Base-by-base conservation (phyloP, 768 basidiomycete genomes). In the Phylloporus arenicola region DNA sequence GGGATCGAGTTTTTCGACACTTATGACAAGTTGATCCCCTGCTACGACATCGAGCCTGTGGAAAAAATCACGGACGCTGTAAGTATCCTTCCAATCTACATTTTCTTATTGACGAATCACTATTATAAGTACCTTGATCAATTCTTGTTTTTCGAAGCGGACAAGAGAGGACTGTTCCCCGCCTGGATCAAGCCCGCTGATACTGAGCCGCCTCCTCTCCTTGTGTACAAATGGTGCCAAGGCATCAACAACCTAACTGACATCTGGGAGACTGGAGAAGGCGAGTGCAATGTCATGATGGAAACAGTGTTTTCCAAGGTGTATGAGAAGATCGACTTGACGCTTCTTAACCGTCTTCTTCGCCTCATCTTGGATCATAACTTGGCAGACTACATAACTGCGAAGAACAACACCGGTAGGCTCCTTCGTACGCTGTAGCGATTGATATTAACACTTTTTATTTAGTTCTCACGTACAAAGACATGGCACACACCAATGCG, bases 161-260 rank as follows among this genome's bases (percentile, higher is more conserved):
- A 99, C 72, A 98, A 98, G 69, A 88, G 96, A 59, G 92, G 92
- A 43, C 72, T 99, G 20, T 98, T 98, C 85, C 96, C 96, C 11
- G 84, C 92, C 1, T 99, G 96, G 95, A 96, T 99, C 68, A 99
- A 98, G 72, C 96, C 96, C 22, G 88, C 92, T 44, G 93, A 98
- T 61, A 94, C 92, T 0, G 95, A 98, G 63, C 95, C 95, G 3
- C 93, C 95, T 0, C 95, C 95, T 3, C 79, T 98, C 14, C 82
- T 98, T 29, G 94, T 97, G 29, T 98, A 97, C 75, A 98, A 97
- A 78, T 98, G 95, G 95, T 95, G 93, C 64, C 95, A 98, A 72
- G 96, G 96, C 37, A 94, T 98, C 77, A 98, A 98, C 73, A 99
- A 99, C 69, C 68, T 98, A 66, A 93, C 89, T 3, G 95, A 99